Percentiles rank a stretch among this genome's conserved stretches.
phyloP scores from a whole-genome alignment of 176 grass and related monocot genomes.

The Thalia dealbata region DNA sequence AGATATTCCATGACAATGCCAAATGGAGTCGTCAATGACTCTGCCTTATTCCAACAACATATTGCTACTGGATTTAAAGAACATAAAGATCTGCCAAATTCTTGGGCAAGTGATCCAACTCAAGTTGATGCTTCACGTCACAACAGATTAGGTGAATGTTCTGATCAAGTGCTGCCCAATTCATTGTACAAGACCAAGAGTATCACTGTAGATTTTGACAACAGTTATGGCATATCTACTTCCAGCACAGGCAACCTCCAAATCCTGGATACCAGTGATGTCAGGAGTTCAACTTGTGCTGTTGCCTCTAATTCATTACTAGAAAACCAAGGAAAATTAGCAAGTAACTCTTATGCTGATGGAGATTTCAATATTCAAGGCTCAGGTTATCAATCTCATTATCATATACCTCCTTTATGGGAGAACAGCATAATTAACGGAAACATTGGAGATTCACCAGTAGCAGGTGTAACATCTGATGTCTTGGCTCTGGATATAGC shows the following conservation, averaged over 20 bases:
- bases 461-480: neutral
- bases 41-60: no score
- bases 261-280: neutral
- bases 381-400: neutral
- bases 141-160: neutral
- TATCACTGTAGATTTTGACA: neutral
- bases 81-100: neutral
- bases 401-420: neutral
- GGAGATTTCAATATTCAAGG: neutral
- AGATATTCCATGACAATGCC: neutral
- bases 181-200: neutral
- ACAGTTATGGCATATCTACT: neutral
- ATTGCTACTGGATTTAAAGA: neutral
- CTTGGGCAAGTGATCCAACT: neutral
- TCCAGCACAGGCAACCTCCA: neutral
- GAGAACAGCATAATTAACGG: neutral
- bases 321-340: neutral
- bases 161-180: neutral
- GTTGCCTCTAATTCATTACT: neutral
- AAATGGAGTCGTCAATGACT: neutral
- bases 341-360: neutral
- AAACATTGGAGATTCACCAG: conserved; percentile 5
- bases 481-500: conserved; percentile 2
- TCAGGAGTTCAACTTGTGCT: neutral
- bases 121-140: neutral